Evolutionary conservation across 768 basidiomycete genomes (phyloP).

Genomic region (Psilocybe cubensis): DNA sequence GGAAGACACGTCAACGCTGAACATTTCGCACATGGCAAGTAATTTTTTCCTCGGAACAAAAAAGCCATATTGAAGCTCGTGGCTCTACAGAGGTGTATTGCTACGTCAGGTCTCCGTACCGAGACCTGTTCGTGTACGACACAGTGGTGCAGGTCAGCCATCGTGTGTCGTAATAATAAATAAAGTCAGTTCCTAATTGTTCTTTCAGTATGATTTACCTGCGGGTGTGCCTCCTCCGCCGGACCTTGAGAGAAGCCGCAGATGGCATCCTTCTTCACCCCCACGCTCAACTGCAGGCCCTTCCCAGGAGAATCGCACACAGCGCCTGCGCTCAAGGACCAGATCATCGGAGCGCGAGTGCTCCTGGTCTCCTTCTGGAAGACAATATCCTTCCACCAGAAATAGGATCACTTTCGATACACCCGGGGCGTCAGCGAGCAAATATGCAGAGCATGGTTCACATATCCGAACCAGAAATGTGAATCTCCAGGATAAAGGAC

Average conservation of each 20-base stretch:
- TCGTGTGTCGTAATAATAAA: background rate
- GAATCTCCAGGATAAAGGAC: conserved; percentile 6
- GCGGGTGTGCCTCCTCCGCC: conserved; percentile 42
- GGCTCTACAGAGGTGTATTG: conserved; percentile 74
- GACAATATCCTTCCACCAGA: conserved; percentile 24
- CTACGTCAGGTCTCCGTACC: conserved; percentile 87
- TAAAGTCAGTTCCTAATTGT: conserved; percentile 11
- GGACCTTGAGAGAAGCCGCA: conserved; percentile 29
- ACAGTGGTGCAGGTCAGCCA: conserved; percentile 71
- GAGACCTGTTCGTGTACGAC: conserved; percentile 84
- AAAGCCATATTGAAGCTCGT: background rate
- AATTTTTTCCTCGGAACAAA: conserved; percentile 24
- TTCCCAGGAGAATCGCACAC: background rate
- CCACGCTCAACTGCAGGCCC: conserved; percentile 22
- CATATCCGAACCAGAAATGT: conserved; percentile 1
- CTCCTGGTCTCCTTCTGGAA: conserved; percentile 41
- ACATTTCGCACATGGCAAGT: conserved; percentile 88
- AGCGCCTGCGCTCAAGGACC: conserved; percentile 14
- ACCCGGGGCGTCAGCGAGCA: background rate
- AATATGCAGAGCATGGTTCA: background rate
- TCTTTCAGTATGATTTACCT: conserved; percentile 61
- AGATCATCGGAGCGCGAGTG: conserved; percentile 25
- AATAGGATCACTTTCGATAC: background rate
- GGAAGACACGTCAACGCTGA: conserved; percentile 75
- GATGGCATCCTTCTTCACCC: conserved; percentile 31